A percentile compares a stretch with the other conserved stretches of the same genome.
These are phyloP conservation scores for Rosa rugosa DNA, from an alignment of 306 rosid genomes.

Conservation along the genomic window DNA sequence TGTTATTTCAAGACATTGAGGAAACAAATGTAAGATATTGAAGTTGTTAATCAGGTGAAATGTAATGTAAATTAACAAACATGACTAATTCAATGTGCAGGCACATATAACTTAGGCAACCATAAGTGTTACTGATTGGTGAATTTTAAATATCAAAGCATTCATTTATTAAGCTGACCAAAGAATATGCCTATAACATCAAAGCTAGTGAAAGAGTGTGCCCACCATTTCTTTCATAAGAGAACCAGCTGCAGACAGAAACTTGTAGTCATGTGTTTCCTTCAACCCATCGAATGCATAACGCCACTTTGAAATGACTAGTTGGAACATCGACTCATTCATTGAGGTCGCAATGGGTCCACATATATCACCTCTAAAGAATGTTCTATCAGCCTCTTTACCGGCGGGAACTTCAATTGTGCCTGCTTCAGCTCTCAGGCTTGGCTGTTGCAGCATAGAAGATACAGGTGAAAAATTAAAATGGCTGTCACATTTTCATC, in stretches of 20 bases:
- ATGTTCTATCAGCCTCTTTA: constrained; percentile 48
- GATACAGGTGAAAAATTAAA: constrained; percentile 17
- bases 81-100: not conserved
- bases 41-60: not conserved
- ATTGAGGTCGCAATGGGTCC: constrained; percentile 89
- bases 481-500: not conserved
- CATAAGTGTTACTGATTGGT: not conserved
- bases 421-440: constrained; percentile 39
- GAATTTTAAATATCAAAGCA: not conserved
- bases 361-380: constrained; percentile 73
- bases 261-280: constrained; percentile 76
- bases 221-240: constrained; percentile 87
- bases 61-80: not conserved
- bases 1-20: not conserved
- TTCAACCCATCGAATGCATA: constrained; percentile 75
- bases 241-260: constrained; percentile 88
- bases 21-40: not conserved
- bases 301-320: constrained; percentile 86
- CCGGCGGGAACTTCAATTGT: constrained; percentile 34
- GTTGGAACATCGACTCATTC: constrained; percentile 85
- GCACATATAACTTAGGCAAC: not conserved
- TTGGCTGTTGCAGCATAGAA: constrained; percentile 43
- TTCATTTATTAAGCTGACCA: not conserved
- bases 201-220: constrained; percentile 19
- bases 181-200: not conserved